A percentile compares a stretch with the other conserved stretches of the same genome.
These are phyloP conservation scores for Flaveria trinervia DNA, from an alignment of 129 eudicot genomes.

Conservation along the genomic window DNA sequence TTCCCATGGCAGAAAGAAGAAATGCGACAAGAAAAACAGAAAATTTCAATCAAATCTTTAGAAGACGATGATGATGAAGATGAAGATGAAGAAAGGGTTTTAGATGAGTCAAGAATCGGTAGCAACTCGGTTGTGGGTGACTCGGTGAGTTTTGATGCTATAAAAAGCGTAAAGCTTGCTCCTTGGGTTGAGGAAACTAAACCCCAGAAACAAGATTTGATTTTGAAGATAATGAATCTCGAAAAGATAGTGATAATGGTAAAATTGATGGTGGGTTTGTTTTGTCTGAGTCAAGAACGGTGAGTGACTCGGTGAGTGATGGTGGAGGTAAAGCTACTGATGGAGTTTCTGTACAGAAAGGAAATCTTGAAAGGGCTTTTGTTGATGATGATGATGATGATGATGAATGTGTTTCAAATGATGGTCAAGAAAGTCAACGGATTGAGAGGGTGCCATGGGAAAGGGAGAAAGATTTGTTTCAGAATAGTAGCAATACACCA, in stretches of 20 bases:
- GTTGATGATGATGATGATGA: constrained; percentile 26
- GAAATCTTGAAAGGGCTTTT: constrained; percentile 17
- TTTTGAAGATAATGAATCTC: constrained; percentile 26
- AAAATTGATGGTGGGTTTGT: constrained; percentile 27
- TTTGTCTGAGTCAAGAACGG: constrained; percentile 23
- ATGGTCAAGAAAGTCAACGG: constrained; percentile 17
- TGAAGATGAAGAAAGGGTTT: constrained; percentile 20
- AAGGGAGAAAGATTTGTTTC: constrained; percentile 34
- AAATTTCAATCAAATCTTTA: too few species aligned
- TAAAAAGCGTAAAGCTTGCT: constrained; percentile 39
- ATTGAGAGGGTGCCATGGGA: constrained; percentile 49
- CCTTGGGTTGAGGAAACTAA: constrained; percentile 69
- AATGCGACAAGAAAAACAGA: neutral
- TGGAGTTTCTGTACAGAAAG: constrained; percentile 28
- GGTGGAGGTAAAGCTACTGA: constrained; percentile 19
- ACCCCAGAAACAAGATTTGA: constrained; percentile 37
- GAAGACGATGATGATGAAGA: constrained; percentile 3
- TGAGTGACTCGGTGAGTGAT: constrained; percentile 25
- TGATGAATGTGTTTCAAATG: constrained; percentile 22
- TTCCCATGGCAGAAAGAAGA: constrained; percentile 72
- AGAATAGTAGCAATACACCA: constrained; percentile 51
- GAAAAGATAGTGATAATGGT: constrained; percentile 2
- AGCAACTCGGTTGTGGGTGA: constrained; percentile 32
- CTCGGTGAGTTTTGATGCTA: constrained; percentile 30
- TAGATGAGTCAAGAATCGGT: constrained; percentile 33